These are phyloP conservation scores for Cryphonectria nitschkei DNA, from an alignment of 2,329 filamentous ascomycete genomes.

Conservation along the genomic window DNA sequence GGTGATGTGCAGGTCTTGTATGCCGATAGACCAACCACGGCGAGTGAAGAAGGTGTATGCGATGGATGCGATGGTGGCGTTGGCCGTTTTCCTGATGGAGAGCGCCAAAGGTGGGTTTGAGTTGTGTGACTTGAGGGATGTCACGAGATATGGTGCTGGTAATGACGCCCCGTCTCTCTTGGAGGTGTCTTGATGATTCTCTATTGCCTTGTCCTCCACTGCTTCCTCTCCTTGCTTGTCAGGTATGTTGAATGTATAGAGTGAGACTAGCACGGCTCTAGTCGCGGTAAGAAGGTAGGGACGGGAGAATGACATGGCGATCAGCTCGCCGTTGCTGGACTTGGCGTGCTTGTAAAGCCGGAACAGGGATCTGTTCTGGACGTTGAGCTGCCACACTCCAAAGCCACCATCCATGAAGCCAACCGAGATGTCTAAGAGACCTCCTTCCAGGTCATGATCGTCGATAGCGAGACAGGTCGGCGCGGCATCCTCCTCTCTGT, in stretches of 20 bases:
- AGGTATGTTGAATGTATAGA: conserved; percentile 67
- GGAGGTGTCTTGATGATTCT: not conserved
- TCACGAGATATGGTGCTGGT: conserved; percentile 62
- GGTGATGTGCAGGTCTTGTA: conserved; percentile 81
- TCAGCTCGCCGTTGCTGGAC: conserved; percentile 67
- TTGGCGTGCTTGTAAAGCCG: conserved; percentile 62
- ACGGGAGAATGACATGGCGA: conserved; percentile 70
- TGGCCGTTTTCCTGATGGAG: conserved; percentile 72
- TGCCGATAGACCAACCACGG: conserved; percentile 83
- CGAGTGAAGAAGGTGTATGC: conserved; percentile 82
- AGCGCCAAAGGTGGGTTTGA: conserved; percentile 78
- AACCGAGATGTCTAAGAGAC: conserved; percentile 62
- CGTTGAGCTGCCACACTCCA: conserved; percentile 66
- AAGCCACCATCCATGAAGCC: conserved; percentile 76
- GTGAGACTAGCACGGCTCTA: conserved; percentile 69
- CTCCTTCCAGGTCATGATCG: conserved; percentile 47
- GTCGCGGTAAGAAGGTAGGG: conserved; percentile 84
- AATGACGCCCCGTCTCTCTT: conserved; percentile 24
- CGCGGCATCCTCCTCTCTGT: conserved; percentile 24
- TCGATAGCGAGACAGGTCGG: conserved; percentile 72
- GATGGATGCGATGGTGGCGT: conserved; percentile 76
- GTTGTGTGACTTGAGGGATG: conserved; percentile 80
- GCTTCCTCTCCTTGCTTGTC: conserved; percentile 25
- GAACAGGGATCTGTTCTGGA: conserved; percentile 47
- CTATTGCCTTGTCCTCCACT: not conserved